Conservation (phyloP, 495 filamentous ascomycete species). For the Aspergillus leporis region DNA sequence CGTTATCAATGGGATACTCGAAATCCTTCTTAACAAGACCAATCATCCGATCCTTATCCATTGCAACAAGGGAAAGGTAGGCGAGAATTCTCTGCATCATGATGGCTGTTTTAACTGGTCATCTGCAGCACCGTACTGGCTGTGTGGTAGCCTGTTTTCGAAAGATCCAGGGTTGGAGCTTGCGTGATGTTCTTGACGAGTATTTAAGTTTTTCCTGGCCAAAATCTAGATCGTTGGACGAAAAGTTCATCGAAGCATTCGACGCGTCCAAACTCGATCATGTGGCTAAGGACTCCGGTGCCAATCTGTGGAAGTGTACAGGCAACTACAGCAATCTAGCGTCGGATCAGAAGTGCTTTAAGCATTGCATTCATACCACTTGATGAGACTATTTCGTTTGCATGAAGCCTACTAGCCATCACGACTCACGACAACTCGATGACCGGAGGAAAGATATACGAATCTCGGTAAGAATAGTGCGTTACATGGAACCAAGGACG, state of each 20-base stretch:
- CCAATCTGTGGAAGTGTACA: constrained; percentile 15
- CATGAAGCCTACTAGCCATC: not conserved
- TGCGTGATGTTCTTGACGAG: constrained; percentile 59
- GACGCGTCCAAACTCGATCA: constrained; percentile 28
- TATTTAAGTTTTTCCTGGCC: constrained; percentile 66
- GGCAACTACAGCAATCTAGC: constrained; percentile 6
- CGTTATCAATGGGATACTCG: constrained; percentile 63
- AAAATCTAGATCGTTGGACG: constrained; percentile 58
- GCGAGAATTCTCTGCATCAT: constrained; percentile 10
- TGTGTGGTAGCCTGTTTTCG: constrained; percentile 75
- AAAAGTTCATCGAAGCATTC: constrained; percentile 52
- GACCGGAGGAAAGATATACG: not conserved
- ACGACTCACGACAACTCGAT: not conserved
- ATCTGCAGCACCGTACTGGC: constrained; percentile 75
- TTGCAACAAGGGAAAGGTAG: constrained; percentile 85
- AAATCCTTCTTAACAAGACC: constrained; percentile 60
- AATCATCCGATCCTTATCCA: constrained; percentile 81
- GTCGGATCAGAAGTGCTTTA: constrained; percentile 5
- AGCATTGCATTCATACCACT: constrained; percentile 7
- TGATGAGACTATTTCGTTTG: not conserved
- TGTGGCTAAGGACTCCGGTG: constrained; percentile 16
- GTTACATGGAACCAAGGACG: not conserved
- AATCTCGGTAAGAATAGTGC: not conserved
- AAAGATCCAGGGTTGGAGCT: constrained; percentile 60
- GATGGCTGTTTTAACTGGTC: not conserved